Evolutionary conservation across 371 early-diverging fungal species (phyloP), one percentile per base, ranked within the genome.

Genomic region (Edhazardia aedis): DNA sequence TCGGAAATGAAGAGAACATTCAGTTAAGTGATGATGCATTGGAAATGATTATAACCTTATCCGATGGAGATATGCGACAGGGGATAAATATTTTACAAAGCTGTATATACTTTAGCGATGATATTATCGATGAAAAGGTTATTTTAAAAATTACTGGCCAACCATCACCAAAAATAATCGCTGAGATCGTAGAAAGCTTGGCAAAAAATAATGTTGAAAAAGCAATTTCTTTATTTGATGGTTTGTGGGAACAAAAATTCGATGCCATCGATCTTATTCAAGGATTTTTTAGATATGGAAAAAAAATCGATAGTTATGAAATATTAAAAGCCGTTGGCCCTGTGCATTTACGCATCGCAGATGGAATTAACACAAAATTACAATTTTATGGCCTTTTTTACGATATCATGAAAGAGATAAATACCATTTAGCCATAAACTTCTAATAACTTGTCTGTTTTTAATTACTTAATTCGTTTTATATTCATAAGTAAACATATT

Each of bases 51-150:
- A 48, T 61, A 14, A 55, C 63, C 18, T 40, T 63, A 29, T 26
- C 54, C 14, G 61, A 69, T 33, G 70, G 72, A 7, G 72, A 72
- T 47, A 60, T 69, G 30, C 44, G 72, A 40, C 64, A 64, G 49
- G 57, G 52, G 16, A 22, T 72, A 27, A 67, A 69, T 43, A 58
- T 63, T 29, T 54, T 72, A n/a, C 68, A 69, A 26, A 16, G 38
- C 3, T 39, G 47, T 45, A 26, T 52, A 1, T 39, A 36, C 6
- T n/a, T 23, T 23, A 36, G 22, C 0, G 16, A 38, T 7, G n/a
- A 4, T n/a, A 33, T 22, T 9, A 19, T n/a, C 6, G 39, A 59
- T 11, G 42, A 47, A 26, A 21, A 54, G 6, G 33, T 25, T 25
- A 43, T 65, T 39, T 26, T 49, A 24, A 46, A 62, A 36, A 40